A percentile compares a stretch with the other conserved stretches of the same genome.
phyloP scores from a whole-genome alignment of 148 eudicot genomes.

The Cornus suecica region DNA sequence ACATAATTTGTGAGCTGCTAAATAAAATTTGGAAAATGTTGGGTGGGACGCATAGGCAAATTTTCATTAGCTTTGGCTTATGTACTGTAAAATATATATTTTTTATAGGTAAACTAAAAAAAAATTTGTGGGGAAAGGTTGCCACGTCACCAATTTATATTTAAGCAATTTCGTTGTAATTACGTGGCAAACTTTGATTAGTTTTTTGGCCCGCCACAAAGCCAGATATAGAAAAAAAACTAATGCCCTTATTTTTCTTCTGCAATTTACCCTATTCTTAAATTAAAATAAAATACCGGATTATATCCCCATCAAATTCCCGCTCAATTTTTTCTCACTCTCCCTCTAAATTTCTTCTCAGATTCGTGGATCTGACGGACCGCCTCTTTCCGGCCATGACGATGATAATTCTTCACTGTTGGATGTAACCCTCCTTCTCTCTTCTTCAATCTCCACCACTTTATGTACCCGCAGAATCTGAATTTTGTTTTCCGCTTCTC shows the following conservation, averaged over 20 bases:
- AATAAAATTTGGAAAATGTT: too few species aligned
- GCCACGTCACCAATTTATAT: background rate
- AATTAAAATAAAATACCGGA: background rate
- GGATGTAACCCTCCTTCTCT: constrained; percentile 38
- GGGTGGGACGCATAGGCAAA: too few species aligned
- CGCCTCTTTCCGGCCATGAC: constrained; percentile 42
- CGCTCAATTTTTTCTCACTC: constrained; percentile 6
- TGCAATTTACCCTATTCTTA: constrained; percentile 5
- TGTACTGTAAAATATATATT: too few species aligned
- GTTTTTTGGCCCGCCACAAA: background rate
- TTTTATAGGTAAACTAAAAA: too few species aligned
- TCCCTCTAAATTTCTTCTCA: background rate
- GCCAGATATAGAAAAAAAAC: background rate
- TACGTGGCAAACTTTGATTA: background rate
- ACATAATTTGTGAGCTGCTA: too few species aligned
- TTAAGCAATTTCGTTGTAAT: background rate
- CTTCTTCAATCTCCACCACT: too few species aligned
- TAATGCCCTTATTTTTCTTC: background rate
- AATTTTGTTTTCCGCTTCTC: constrained; percentile 5
- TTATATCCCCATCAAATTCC: background rate
- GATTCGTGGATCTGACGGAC: constrained; percentile 24
- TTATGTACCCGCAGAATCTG: background rate
- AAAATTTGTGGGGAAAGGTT: too few species aligned
- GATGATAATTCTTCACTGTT: constrained; percentile 65
- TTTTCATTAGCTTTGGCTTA: too few species aligned